These are phyloP conservation scores for Wallacemonas collosoma DNA, from an alignment of 208 protist genomes.

Conservation along the genomic window DNA sequence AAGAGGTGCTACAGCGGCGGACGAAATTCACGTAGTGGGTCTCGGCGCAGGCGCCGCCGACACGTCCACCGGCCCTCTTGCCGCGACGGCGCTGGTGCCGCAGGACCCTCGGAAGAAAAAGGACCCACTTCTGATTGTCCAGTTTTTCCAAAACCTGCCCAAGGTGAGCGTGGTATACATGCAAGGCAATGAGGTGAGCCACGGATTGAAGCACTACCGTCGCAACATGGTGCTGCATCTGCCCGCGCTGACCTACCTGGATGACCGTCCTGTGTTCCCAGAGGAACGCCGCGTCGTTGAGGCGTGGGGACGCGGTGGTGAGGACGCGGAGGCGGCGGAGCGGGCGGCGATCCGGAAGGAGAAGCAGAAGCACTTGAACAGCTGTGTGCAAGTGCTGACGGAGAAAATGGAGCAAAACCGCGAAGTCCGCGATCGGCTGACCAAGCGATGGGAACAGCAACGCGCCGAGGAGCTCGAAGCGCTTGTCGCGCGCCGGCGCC, in stretches of 20 bases:
- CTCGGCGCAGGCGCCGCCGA: constrained; percentile 17
- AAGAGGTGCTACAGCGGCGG: constrained; percentile 14
- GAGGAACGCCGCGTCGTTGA: constrained; percentile 85
- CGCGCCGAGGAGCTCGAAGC: constrained; percentile 60
- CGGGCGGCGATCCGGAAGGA: constrained; percentile 77
- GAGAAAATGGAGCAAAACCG: constrained; percentile 77
- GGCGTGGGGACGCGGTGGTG: constrained; percentile 81
- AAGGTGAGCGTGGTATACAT: constrained; percentile 91
- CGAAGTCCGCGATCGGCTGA: constrained; percentile 71
- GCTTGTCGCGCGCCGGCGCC: constrained; percentile 45
- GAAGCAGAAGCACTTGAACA: constrained; percentile 79
- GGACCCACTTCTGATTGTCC: constrained; percentile 49
- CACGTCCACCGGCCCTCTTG: background rate
- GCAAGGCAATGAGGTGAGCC: constrained; percentile 78
- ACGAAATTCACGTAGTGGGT: constrained; percentile 41
- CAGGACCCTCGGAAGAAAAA: constrained; percentile 18
- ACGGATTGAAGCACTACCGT: constrained; percentile 79
- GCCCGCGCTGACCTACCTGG: constrained; percentile 80
- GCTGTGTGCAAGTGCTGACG: constrained; percentile 69
- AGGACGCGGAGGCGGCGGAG: constrained; percentile 67
- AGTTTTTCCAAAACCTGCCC: constrained; percentile 80
- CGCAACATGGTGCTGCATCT: constrained; percentile 88
- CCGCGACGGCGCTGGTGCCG: background rate
- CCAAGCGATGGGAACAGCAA: constrained; percentile 59
- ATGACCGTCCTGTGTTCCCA: constrained; percentile 87